A percentile compares a stretch with the other conserved stretches of the same genome.
Evolutionary conservation across 305 asterid species (phyloP).

Genomic region (Ruellia speciosa): DNA sequence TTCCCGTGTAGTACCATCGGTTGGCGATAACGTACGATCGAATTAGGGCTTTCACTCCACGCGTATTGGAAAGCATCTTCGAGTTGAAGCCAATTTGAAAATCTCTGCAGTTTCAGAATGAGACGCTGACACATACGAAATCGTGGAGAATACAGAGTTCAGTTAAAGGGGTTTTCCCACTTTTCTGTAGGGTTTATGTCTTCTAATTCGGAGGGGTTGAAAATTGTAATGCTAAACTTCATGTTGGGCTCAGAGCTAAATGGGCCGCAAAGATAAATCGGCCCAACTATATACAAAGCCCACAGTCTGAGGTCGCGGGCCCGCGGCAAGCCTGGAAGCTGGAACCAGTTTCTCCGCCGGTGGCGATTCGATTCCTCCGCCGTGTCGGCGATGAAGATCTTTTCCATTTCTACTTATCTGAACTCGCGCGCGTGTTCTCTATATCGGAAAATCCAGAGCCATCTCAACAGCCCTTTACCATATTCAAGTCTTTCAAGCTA

Average conservation of each 20-base stretch:
- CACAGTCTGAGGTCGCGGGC: background rate
- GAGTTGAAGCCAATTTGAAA: background rate
- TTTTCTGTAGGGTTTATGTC: constrained; percentile 12
- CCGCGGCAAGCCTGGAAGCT: background rate
- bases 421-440: constrained; percentile 20
- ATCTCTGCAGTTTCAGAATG: background rate
- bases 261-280: background rate
- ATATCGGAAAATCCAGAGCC: constrained; percentile 13
- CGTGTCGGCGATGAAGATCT: constrained; percentile 30
- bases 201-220: background rate
- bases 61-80: constrained; percentile 28
- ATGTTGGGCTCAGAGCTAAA: background rate
- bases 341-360: background rate
- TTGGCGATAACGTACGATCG: constrained; percentile 23
- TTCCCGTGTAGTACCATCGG: constrained; percentile 34
- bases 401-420: constrained; percentile 20
- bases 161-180: constrained; percentile 8
- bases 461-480: constrained; percentile 19
- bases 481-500: constrained; percentile 18
- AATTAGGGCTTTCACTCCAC: constrained; percentile 22
- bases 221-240: background rate
- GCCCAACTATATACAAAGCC: background rate
- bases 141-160: background rate
- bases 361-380: constrained; percentile 1
- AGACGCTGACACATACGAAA: background rate